Evolutionary conservation across 2,329 filamentous ascomycete species (phyloP), one percentile per base, ranked within the genome.

Genomic region (Penicillium sp.): DNA sequence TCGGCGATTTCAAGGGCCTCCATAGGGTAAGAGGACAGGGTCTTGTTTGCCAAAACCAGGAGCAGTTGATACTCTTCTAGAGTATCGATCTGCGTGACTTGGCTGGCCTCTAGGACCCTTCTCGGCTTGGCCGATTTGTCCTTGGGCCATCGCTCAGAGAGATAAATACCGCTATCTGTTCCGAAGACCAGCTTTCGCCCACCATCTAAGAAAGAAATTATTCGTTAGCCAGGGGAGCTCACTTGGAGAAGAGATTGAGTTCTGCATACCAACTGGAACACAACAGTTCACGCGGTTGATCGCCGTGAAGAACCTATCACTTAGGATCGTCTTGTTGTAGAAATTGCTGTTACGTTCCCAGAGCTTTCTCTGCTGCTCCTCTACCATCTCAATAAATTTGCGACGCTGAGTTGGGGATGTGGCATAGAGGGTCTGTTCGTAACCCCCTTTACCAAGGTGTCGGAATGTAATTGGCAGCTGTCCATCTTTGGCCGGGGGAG

Each of bases 311-410:
- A 95, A 97, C 60, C 90, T 86, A 51, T 93, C 89, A 53, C 89
- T 89, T 25, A 87, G 72, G 46, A 83, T 78, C 1, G 79, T 80
- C 71, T 85, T 84, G 31, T 81, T 83, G 65, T 84, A 87, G 64
- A 87, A 84, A 60, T 84, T 86, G 71, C 82, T 86, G 51, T 75
- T 76, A 40, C 82, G 75, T 59, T 91, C 86, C 57, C 90, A 83
- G 50, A 98, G 78, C 54, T 87, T 88, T 62, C 88, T 84, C 70
- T 98, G 95, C 58, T 95, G 90, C 43, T 84, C 81, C 64, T 95
- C 89, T 61, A 98, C 96, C 64, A 89, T 86, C 72, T 98, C 91
- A 67, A 98, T 89, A 86, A 93, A 98, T 72, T 97, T 98, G 69
- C 92, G 89, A 50, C 93, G 82, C 24, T 89, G 88, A 7, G 89